phyloP scores from a whole-genome alignment of 192 early-diverging fungal genomes.

The Geranomyces variabilis region DNA sequence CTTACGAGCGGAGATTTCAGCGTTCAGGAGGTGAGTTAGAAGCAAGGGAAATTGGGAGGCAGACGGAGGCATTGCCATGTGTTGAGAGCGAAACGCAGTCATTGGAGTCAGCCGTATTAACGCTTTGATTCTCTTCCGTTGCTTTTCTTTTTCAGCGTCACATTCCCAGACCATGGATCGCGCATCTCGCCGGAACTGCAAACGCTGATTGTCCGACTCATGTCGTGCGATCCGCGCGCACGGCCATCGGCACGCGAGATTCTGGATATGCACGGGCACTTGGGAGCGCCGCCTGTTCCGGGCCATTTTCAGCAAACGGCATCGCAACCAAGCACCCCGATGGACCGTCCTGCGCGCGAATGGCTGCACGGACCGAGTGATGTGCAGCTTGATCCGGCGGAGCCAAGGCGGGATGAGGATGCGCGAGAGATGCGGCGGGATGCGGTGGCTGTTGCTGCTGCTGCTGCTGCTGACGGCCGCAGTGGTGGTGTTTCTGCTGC shows the following conservation, averaged over 20 bases:
- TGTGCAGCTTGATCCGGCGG: no score
- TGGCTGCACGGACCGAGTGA: no score
- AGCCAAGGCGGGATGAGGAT: no score
- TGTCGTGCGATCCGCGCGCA: conserved; percentile 57
- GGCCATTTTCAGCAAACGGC: no score
- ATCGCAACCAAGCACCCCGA: no score
- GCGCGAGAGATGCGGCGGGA: no score
- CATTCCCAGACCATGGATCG: conserved; percentile 39
- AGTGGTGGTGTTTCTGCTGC: no score
- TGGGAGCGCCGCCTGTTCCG: background rate
- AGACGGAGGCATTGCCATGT: no score
- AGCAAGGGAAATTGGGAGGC: no score
- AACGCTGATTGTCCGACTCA: conserved; percentile 55
- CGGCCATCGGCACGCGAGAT: conserved; percentile 69
- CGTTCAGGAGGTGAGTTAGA: conserved; percentile 42
- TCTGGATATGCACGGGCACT: conserved; percentile 31
- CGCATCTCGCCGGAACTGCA: conserved; percentile 63
- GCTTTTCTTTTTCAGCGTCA: conserved; percentile 25
- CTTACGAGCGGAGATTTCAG: conserved; percentile 77
- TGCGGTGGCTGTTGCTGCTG: no score
- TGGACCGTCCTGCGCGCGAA: no score
- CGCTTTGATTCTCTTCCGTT: background rate
- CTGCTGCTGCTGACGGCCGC: no score
- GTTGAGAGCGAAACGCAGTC: background rate
- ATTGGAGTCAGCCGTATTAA: background rate